phyloP scores from a whole-genome alignment of 345 rosid species.

The Arabidopsis arenosa region DNA sequence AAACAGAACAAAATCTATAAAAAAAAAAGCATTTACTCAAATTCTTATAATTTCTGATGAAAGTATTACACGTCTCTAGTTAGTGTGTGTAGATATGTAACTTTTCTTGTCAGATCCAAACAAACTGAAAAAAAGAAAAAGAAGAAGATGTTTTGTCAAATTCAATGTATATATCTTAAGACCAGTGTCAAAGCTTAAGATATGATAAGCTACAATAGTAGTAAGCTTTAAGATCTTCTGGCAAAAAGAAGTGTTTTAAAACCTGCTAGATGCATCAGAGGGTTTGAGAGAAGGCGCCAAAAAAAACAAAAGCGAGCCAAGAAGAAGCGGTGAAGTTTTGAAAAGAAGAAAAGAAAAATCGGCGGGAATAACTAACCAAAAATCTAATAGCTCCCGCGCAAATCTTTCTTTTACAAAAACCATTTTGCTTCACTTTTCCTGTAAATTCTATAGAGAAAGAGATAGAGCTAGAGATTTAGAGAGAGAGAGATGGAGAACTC shows the following conservation, averaged over 20 bases:
- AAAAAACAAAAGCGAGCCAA: neutral
- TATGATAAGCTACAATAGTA: neutral
- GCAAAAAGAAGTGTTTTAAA: neutral
- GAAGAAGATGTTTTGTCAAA: neutral
- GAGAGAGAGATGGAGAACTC: constrained; percentile 54
- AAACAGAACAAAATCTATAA: constrained; percentile 29
- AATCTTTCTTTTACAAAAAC: constrained; percentile 12
- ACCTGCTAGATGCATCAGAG: neutral
- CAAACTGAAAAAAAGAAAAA: neutral
- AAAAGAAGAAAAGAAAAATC: neutral
- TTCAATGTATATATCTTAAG: neutral
- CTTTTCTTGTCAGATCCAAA: constrained; percentile 8
- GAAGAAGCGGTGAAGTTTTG: constrained; percentile 29
- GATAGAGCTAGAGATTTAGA: constrained; percentile 1
- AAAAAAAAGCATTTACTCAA: neutral
- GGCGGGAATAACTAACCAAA: constrained; percentile 37
- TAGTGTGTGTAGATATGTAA: constrained; percentile 3
- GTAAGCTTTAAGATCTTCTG: neutral
- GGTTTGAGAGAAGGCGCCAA: neutral
- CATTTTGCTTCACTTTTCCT: neutral
- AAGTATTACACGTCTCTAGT: neutral
- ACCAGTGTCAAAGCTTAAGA: neutral
- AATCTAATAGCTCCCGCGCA: constrained; percentile 39
- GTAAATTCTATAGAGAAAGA: constrained; percentile 38
- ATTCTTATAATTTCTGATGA: constrained; percentile 18